Percentiles rank a stretch among this genome's conserved stretches.
Conservation (phyloP, 2,329 filamentous ascomycete species). For the Nigrograna mackinnonii region DNA sequence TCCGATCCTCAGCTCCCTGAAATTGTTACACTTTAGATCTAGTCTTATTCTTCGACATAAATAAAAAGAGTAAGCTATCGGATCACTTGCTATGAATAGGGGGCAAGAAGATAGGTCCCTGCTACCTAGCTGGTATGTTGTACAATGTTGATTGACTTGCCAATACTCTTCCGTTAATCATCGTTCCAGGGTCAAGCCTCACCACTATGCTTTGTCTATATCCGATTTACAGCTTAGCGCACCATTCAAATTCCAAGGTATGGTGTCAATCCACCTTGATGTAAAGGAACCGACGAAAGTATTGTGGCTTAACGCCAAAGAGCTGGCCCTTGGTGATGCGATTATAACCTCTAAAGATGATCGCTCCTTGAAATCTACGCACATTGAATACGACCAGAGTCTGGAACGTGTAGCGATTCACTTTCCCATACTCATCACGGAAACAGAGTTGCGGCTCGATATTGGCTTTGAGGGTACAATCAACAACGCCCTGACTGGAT, state of each 20-base stretch:
- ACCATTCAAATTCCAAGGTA: conserved; percentile 82
- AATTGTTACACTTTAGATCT: too few species aligned
- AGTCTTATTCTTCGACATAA: too few species aligned
- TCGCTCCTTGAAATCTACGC: conserved; percentile 62
- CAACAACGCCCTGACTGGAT: too few species aligned
- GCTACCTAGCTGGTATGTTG: too few species aligned
- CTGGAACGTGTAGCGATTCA: conserved; percentile 80
- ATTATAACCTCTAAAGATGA: conserved; percentile 64
- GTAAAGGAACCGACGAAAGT: conserved; percentile 69
- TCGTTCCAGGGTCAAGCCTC: conserved; percentile 81
- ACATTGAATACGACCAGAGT: conserved; percentile 79
- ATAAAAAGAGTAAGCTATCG: too few species aligned
- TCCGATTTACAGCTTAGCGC: conserved; percentile 73
- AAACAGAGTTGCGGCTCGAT: conserved; percentile 66
- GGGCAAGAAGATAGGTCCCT: too few species aligned
- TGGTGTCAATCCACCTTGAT: conserved; percentile 77
- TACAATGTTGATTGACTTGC: too few species aligned
- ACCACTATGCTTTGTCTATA: conserved; percentile 83
- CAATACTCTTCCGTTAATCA: too few species aligned
- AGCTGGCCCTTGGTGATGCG: conserved; percentile 74
- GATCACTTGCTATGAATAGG: too few species aligned
- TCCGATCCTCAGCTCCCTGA: too few species aligned
- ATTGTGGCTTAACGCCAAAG: conserved; percentile 82
- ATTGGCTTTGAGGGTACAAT: conserved; percentile 80
- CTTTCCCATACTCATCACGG: conserved; percentile 73